Percentiles rank a stretch among this genome's conserved stretches.
Evolutionary conservation across 2,329 filamentous ascomycete species (phyloP).

Genomic region (Lasiodiplodia citricola): DNA sequence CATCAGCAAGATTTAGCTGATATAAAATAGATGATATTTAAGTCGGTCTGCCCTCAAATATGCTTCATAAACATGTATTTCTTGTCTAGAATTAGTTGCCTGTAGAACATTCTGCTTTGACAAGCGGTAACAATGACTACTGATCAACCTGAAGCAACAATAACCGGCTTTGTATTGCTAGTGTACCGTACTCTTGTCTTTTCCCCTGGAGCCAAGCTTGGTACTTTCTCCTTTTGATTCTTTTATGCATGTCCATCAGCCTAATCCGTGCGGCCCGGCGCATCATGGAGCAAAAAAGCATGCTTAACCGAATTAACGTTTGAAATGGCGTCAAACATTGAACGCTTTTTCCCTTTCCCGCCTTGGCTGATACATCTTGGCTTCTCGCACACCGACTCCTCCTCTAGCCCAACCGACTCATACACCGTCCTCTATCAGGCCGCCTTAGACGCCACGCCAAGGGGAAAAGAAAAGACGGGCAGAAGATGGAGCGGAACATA

Average conservation of each 20-base stretch:
- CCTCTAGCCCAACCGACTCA: not conserved
- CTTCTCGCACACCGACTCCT: slow-evolving; percentile 1
- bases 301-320: not conserved
- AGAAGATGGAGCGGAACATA: not conserved
- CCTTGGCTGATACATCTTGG: not conserved
- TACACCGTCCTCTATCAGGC: not conserved
- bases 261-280: slow-evolving; percentile 16
- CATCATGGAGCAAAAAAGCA: not conserved
- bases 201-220: not conserved
- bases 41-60: too few species aligned
- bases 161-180: not conserved
- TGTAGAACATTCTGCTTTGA: too few species aligned
- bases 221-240: not conserved
- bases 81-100: too few species aligned
- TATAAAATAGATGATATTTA: too few species aligned
- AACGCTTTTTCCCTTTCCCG: not conserved
- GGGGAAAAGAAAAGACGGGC: not conserved
- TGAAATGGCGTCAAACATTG: not conserved
- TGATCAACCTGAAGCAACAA: not conserved
- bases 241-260: slow-evolving; percentile 14
- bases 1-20: too few species aligned
- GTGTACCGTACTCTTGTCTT: not conserved
- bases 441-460: not conserved
- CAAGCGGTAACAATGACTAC: too few species aligned
- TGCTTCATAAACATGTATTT: too few species aligned